Percentiles rank a stretch among this genome's conserved stretches.
These are phyloP conservation scores for Helotiales sp. DNA, from an alignment of 2,329 filamentous ascomycete genomes.

Conservation along the genomic window DNA sequence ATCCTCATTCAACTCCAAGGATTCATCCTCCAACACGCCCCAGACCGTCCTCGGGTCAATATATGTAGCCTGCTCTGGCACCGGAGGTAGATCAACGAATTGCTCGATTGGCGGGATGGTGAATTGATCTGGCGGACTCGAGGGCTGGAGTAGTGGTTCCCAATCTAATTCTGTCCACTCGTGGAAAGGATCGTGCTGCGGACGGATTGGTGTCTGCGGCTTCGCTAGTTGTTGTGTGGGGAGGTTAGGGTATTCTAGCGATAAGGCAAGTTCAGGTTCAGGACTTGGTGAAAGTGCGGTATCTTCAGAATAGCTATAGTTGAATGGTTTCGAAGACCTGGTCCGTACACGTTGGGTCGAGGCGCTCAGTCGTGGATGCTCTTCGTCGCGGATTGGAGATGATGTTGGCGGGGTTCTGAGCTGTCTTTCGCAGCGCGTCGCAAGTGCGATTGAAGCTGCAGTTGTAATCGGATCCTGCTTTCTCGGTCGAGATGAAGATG, in stretches of 20 bases:
- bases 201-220: background rate
- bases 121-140: background rate
- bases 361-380: background rate
- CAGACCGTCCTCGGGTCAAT: background rate
- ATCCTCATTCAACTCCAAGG: background rate
- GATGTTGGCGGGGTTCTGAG: background rate
- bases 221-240: background rate
- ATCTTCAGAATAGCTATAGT: background rate
- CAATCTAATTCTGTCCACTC: background rate
- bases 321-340: background rate
- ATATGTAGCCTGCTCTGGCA: background rate
- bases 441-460: background rate
- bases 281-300: background rate
- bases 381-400: background rate
- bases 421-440: background rate
- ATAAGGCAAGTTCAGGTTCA: background rate
- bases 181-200: background rate
- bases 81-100: background rate
- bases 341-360: background rate
- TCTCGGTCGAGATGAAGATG: background rate
- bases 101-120: background rate
- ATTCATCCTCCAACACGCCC: background rate
- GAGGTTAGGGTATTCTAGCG: background rate
- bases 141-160: background rate
- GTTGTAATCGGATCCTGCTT: background rate